Base-by-base conservation (phyloP, 2,329 filamentous ascomycete genomes). In the Fusarium denticulatum region DNA sequence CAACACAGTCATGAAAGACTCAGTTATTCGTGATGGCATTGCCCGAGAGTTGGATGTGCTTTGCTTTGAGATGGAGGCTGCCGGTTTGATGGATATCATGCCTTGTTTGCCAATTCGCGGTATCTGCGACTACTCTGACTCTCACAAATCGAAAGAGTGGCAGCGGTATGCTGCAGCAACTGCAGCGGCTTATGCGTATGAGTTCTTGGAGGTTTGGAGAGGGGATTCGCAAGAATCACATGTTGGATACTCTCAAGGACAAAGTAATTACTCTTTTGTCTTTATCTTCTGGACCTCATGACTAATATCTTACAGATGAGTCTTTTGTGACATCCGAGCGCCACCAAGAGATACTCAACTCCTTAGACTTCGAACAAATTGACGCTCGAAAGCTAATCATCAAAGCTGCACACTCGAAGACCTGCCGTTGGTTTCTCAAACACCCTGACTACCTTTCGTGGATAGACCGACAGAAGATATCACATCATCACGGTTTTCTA, bases 321-420 rank as follows among this genome's bases (percentile, higher is more conserved):
- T 6, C 15, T 16, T 12, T 0, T 16, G 9, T 13, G 24, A 2
- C 7, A 9, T 11, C 13, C 5, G 4, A 16, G 50, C 50, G 42
- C 16, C 67, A 57, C 2, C 1, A 42, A 4, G 11, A 32, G 5
- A 22, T 77, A 3, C 59, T 85, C 9, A 64, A 82, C 0, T 82
- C 80, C 0, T 72, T 86, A 1, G 60, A 67, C 24, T 86, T 85
- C n/a, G 74, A 81, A 1, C 78, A 84, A 37, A 82, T 85, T 0
- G 79, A 84, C 63, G 73, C 79, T 40, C 82, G 83, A 1, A 79
- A 82, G 16, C 72, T 70, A 5, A 81, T 57, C 0, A 83, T 87
- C 49, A 81, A 79, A 43, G 69, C 76, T 0, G 83, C 84, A 1
- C 77, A 85, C 2, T 12, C 26, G 1, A 64, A 64, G n/a, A 78